Percentiles rank a stretch among this genome's conserved stretches.
phyloP scores from a whole-genome alignment of 148 eudicot species.

The Linanthus parryae region DNA sequence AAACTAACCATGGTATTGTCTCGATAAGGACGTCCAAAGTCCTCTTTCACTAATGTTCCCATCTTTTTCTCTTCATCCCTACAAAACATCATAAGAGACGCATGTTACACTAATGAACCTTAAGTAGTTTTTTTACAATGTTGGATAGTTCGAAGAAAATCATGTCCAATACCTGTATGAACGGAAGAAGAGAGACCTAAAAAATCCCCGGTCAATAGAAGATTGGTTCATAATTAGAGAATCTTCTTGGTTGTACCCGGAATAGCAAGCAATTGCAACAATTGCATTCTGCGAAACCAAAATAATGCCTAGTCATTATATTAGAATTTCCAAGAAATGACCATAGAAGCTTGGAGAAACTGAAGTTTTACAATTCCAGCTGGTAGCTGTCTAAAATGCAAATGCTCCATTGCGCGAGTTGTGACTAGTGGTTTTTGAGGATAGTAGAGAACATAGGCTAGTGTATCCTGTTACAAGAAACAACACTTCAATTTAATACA shows the following conservation, averaged over 20 bases:
- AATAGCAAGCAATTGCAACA: slow-evolving; percentile 88
- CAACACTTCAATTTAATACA: background rate
- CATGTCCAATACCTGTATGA: slow-evolving; percentile 52
- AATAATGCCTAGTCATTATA: slow-evolving; percentile 1
- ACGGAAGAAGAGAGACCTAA: slow-evolving; percentile 86
- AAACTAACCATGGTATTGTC: slow-evolving; percentile 71
- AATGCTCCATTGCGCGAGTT: slow-evolving; percentile 97
- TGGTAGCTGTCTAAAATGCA: slow-evolving; percentile 94
- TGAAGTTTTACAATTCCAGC: slow-evolving; percentile 66
- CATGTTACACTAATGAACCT: background rate
- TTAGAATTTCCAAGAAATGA: background rate
- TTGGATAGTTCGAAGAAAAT: background rate
- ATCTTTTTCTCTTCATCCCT: slow-evolving; percentile 97
- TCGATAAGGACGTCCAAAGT: slow-evolving; percentile 83
- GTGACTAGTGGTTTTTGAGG: slow-evolving; percentile 98
- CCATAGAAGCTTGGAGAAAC: background rate
- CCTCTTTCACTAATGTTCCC: slow-evolving; percentile 92
- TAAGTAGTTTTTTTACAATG: background rate
- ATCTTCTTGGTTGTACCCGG: slow-evolving; percentile 97
- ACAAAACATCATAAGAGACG: slow-evolving; percentile 2
- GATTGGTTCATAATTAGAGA: slow-evolving; percentile 98
- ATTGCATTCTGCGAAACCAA: slow-evolving; percentile 57
- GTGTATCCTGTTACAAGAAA: slow-evolving; percentile 55
- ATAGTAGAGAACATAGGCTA: slow-evolving; percentile 93
- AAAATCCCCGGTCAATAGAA: slow-evolving; percentile 89